A percentile compares a stretch with the other conserved stretches of the same genome.
These are phyloP conservation scores for Nigrospora oryzae DNA, from an alignment of 2,329 filamentous ascomycete species.

Conservation along the genomic window DNA sequence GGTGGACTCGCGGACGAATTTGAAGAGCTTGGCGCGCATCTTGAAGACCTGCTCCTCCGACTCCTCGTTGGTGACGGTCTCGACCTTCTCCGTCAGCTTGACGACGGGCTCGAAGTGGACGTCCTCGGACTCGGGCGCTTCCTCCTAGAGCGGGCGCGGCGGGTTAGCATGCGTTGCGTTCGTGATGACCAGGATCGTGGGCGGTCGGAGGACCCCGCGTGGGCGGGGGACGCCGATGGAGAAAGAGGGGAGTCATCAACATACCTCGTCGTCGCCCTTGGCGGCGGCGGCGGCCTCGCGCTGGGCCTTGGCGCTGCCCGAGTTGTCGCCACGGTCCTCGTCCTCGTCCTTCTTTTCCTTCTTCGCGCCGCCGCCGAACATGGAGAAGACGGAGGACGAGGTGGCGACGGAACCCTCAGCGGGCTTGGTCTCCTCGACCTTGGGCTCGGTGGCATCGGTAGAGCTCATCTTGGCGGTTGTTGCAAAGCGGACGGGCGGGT, in stretches of 20 bases:
- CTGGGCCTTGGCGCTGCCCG: conserved; percentile 79
- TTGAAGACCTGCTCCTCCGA: conserved; percentile 96
- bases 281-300: conserved; percentile 53
- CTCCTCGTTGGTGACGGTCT: conserved; percentile 97
- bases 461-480: conserved; percentile 33
- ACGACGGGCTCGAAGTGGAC: conserved; percentile 97
- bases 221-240: not conserved
- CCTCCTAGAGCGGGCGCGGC: conserved; percentile 30
- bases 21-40: conserved; percentile 99
- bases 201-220: too few relatives aligned
- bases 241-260: conserved; percentile 7
- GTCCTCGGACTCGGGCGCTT: conserved; percentile 79
- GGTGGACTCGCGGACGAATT: conserved; percentile 82
- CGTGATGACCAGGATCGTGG: not conserved
- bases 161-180: too few relatives aligned
- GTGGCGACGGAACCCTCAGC: conserved; percentile 34
- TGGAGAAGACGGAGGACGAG: conserved; percentile 75
- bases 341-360: conserved; percentile 88
- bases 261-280: conserved; percentile 45
- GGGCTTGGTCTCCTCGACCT: conserved; percentile 41
- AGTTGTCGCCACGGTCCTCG: conserved; percentile 77
- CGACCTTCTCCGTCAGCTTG: conserved; percentile 91
- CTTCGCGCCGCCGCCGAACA: conserved; percentile 97
- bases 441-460: conserved; percentile 42
- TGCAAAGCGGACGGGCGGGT: too few relatives aligned